phyloP scores from a whole-genome alignment of 768 basidiomycete genomes.

The Dentipellis fragilis region DNA sequence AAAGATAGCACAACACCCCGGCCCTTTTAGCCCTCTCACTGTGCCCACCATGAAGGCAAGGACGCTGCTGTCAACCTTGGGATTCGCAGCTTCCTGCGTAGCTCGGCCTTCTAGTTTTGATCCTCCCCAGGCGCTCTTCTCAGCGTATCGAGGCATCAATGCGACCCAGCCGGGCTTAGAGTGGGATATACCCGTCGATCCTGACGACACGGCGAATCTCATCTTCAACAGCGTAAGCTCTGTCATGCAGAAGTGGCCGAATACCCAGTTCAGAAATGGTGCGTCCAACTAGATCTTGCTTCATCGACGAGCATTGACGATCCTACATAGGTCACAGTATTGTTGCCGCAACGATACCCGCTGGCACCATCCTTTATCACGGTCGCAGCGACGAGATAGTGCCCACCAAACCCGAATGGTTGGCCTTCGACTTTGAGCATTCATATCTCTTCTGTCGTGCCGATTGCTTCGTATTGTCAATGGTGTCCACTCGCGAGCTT shows the following conservation, averaged over 20 bases:
- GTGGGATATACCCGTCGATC: slow-evolving; percentile 14
- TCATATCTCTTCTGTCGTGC: slow-evolving; percentile 1
- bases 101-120: no score
- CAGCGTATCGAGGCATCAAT: no score
- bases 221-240: slow-evolving; percentile 26
- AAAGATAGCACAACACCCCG: no score
- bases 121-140: no score
- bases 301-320: not conserved
- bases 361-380: slow-evolving; percentile 12
- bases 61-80: no score
- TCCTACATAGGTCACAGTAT: slow-evolving; percentile 7
- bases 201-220: slow-evolving; percentile 22
- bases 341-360: slow-evolving; percentile 6
- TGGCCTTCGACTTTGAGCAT: slow-evolving; percentile 13
- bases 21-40: no score
- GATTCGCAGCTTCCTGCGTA: no score
- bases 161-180: not conserved
- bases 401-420: slow-evolving; percentile 8
- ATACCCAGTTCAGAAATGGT: slow-evolving; percentile 19
- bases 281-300: not conserved
- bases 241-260: slow-evolving; percentile 29
- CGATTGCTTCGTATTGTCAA: slow-evolving; percentile 2
- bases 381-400: slow-evolving; percentile 1
- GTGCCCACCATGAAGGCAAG: no score
- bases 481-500: slow-evolving; percentile 7